Percentiles rank a stretch among this genome's conserved stretches.
Conservation (phyloP, 2,329 filamentous ascomycete genomes). For the Talaromyces marneffei region DNA sequence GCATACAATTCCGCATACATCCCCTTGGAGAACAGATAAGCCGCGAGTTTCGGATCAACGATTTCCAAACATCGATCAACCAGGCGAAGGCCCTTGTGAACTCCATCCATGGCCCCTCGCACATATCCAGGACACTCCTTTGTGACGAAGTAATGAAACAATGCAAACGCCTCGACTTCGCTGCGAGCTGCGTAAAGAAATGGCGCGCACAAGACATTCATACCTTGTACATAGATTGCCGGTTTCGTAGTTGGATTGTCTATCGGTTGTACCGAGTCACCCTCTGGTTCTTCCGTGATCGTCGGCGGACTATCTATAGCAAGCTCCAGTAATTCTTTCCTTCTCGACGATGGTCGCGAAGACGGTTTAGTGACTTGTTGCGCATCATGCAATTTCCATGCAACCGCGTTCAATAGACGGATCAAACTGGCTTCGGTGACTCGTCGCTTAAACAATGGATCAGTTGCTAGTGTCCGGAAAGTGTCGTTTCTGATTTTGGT, state of each 20-base stretch:
- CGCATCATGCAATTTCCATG: conserved; percentile 85
- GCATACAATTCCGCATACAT: conserved; percentile 93
- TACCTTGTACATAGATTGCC: conserved; percentile 92
- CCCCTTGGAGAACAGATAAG: conserved; percentile 77
- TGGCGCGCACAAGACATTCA: conserved; percentile 95
- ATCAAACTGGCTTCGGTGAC: conserved; percentile 95
- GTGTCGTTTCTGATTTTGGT: conserved; percentile 98
- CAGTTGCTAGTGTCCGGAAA: conserved; percentile 91
- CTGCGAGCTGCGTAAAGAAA: conserved; percentile 92
- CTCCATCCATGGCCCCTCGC: conserved; percentile 91
- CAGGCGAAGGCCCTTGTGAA: conserved; percentile 82
- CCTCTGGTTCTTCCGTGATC: conserved; percentile 40
- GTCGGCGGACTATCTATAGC: conserved; percentile 34
- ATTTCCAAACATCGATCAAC: conserved; percentile 90
- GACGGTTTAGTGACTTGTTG: conserved; percentile 41
- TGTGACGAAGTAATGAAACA: conserved; percentile 83
- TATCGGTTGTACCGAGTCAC: conserved; percentile 41
- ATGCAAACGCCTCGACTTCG: conserved; percentile 88
- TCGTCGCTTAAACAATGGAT: conserved; percentile 90
- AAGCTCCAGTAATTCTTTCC: conserved; percentile 41
- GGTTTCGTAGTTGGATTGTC: conserved; percentile 58
- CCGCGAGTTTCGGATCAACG: conserved; percentile 80
- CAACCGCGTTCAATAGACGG: conserved; percentile 86
- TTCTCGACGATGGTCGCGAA: conserved; percentile 38
- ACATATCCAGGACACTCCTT: conserved; percentile 90